Base-by-base conservation (phyloP, 2,329 filamentous ascomycete genomes). In the Colletotrichum sp. region DNA sequence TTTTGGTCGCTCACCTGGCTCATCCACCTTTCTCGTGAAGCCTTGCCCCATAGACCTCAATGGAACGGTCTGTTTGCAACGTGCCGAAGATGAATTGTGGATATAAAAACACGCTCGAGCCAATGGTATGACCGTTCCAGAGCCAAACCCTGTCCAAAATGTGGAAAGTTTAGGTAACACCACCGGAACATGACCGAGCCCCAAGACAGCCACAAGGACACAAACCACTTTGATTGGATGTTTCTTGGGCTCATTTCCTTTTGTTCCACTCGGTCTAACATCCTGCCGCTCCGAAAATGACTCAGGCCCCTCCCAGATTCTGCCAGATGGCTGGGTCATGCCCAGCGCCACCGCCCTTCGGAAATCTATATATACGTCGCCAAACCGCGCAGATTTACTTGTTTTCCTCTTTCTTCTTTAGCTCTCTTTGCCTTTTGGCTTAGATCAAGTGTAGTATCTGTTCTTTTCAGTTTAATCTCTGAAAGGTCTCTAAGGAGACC, bases 401-500 rank as follows among this genome's bases (percentile, higher is more conserved):
- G n/a, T n/a, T n/a, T 84, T 81, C 34, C 64, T 78, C 34, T 79
- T 79, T 89, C 86, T 86, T 88, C 87, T 82, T 86, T 80, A 89
- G 87, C 87, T 88, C 87, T 88, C 87, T 89, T 18, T 30, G 26
- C 32, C 88, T 88, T 89, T 90, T 92, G 90, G 92, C 92, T 95
- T 94, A 95, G 94, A 95, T 95, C 94, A 95, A 95, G 93, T 95
- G 93, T 95, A 95, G 94, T 95, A 95, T 95, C 93, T 95, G 94
- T 96, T 96, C 94, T 96, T 95, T 94, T 95, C 93, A 96, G 94
- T 95, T 96, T 96, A 96, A 96, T 95, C 93, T 94, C 94, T 96
- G 94, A 94, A 95, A 95, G 90, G 90, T 89, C 89, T 89, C 92
- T 91, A 94, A 88, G 89, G 92, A 89, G 88, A 88, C 89, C 89